Evolutionary conservation across 768 basidiomycete species (phyloP).

Genomic region (Serendipita sp.): DNA sequence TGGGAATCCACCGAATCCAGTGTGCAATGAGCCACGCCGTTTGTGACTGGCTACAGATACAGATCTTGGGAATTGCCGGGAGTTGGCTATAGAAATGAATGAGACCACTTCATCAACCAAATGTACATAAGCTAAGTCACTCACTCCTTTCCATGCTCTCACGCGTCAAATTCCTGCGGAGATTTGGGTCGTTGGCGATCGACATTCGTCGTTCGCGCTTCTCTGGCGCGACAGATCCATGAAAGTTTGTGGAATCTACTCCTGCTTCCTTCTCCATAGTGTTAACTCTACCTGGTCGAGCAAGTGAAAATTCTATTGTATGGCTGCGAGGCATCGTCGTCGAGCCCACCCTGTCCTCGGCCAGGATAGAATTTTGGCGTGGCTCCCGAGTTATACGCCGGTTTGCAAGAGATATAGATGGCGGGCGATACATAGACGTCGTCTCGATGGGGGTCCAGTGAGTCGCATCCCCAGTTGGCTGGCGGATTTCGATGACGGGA

Average conservation of each 20-base stretch:
- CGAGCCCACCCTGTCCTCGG: not conserved
- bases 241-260: not conserved
- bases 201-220: not conserved
- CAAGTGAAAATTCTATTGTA: not conserved
- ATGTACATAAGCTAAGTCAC: not conserved
- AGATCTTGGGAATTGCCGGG: slow-evolving; percentile 10
- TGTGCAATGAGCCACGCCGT: slow-evolving; percentile 6
- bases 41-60: slow-evolving; percentile 9
- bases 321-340: not conserved
- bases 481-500: not conserved
- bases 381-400: not conserved
- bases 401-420: not conserved
- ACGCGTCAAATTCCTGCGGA: not conserved
- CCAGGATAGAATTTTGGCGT: not conserved
- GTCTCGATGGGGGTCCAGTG: not conserved
- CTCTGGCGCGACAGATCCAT: not conserved
- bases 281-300: not conserved
- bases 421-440: not conserved
- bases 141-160: not conserved
- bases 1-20: slow-evolving; percentile 24
- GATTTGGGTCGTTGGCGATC: not conserved
- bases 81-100: not conserved
- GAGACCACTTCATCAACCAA: not conserved
- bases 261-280: not conserved
- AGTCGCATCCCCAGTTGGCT: not conserved